Conservation (phyloP, 2,329 filamentous ascomycete genomes). For the Nakataea oryzae region DNA sequence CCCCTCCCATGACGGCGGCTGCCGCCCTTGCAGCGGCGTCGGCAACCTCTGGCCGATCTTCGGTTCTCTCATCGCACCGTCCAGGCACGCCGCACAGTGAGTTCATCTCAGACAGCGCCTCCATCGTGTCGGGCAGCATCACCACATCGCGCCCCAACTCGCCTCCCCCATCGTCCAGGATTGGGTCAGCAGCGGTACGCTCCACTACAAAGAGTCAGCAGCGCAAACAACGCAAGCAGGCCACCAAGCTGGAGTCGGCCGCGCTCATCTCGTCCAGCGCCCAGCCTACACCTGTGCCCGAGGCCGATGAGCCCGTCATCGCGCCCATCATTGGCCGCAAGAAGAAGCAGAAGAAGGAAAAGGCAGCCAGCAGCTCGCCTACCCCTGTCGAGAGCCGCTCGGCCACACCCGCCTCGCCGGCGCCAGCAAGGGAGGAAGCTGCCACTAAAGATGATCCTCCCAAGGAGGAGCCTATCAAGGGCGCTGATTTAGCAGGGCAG, state of each 20-base stretch:
- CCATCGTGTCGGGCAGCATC: slow-evolving; percentile 60
- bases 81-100: slow-evolving; percentile 70
- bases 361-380: slow-evolving; percentile 16
- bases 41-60: slow-evolving; percentile 16
- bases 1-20: slow-evolving; percentile 14
- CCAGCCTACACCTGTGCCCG: slow-evolving; percentile 23
- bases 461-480: neutral
- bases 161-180: slow-evolving; percentile 48
- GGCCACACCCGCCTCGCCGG: slow-evolving; percentile 9
- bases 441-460: neutral
- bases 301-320: slow-evolving; percentile 39
- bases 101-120: slow-evolving; percentile 65
- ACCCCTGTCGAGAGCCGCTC: slow-evolving; percentile 13
- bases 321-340: slow-evolving; percentile 70
- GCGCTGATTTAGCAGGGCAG: neutral
- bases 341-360: slow-evolving; percentile 72
- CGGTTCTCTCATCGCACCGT: slow-evolving; percentile 21
- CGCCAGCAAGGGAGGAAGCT: neutral
- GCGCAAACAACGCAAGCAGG: slow-evolving; percentile 65
- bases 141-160: slow-evolving; percentile 61
- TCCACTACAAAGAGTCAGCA: slow-evolving; percentile 68
- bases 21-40: slow-evolving; percentile 7
- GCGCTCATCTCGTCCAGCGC: slow-evolving; percentile 31
- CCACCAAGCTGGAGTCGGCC: slow-evolving; percentile 53
- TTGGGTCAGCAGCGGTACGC: slow-evolving; percentile 60